Evolutionary conservation across 345 rosid species (phyloP).

Genomic region (Salix udensis): DNA sequence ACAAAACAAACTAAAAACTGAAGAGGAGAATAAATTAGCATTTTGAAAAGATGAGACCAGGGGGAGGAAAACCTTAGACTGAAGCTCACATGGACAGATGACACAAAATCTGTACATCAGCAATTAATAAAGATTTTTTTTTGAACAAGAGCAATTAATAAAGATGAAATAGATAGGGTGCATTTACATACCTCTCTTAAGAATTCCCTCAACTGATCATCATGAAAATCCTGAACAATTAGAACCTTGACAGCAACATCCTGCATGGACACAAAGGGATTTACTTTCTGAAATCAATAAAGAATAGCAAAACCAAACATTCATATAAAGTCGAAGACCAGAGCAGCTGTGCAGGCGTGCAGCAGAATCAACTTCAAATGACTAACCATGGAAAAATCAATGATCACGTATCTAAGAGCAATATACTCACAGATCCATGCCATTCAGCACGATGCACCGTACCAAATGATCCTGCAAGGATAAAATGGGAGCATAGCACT

Average conservation of each 20-base stretch:
- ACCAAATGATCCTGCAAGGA: constrained; percentile 79
- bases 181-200: constrained; percentile 64
- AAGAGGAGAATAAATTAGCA: background rate
- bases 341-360: background rate
- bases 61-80: too few species aligned
- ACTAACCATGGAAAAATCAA: background rate
- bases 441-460: constrained; percentile 99
- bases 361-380: background rate
- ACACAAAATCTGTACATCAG: background rate
- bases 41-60: background rate
- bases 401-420: background rate
- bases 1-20: background rate
- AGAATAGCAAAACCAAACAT: background rate
- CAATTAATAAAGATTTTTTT: background rate
- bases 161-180: background rate
- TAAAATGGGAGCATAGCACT: background rate
- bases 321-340: background rate
- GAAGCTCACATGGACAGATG: background rate
- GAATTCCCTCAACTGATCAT: constrained; percentile 86
- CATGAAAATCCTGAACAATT: constrained; percentile 77
- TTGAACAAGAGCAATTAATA: too few species aligned
- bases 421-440: constrained; percentile 86
- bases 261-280: constrained; percentile 37
- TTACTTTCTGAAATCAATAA: constrained; percentile 3
- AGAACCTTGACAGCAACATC: constrained; percentile 95